These are phyloP conservation scores for Diaporthe ilicicola DNA, from an alignment of 2,329 filamentous ascomycete species.

Conservation along the genomic window DNA sequence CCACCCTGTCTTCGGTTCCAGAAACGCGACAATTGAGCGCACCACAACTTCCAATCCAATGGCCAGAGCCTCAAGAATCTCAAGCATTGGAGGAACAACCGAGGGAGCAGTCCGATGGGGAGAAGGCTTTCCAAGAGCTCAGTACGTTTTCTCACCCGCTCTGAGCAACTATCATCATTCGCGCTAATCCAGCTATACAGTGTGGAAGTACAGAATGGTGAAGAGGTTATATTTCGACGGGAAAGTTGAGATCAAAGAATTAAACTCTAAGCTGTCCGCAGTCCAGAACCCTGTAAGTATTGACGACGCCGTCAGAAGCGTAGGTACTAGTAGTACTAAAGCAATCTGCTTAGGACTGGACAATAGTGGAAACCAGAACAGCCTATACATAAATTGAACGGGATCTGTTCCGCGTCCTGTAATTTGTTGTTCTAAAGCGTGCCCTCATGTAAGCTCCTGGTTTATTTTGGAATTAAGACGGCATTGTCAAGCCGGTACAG, in stretches of 20 bases:
- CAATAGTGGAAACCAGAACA: neutral
- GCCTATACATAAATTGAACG: too few relatives aligned
- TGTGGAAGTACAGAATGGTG: conserved; percentile 95
- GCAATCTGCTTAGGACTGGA: too few relatives aligned
- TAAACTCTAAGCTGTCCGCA: conserved; percentile 58
- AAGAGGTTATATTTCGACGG: conserved; percentile 98
- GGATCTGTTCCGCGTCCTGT: too few relatives aligned
- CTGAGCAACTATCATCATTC: neutral
- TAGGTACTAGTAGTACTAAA: neutral
- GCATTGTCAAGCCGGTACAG: too few relatives aligned
- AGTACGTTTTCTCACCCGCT: conserved; percentile 49
- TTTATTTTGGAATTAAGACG: too few relatives aligned
- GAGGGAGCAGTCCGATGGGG: too few relatives aligned
- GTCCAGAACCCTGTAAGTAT: neutral
- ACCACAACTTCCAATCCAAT: too few relatives aligned
- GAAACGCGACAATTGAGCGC: neutral
- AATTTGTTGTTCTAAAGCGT: too few relatives aligned
- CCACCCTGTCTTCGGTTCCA: neutral
- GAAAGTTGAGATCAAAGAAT: conserved; percentile 88
- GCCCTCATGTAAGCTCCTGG: too few relatives aligned
- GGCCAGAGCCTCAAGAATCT: too few relatives aligned
- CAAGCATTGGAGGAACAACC: conserved; percentile 58
- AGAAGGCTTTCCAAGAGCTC: conserved; percentile 66
- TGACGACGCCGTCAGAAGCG: neutral
- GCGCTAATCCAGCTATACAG: conserved; percentile 55